Base-by-base conservation (phyloP, 2,329 filamentous ascomycete species). In the Xylariaceae sp. region DNA sequence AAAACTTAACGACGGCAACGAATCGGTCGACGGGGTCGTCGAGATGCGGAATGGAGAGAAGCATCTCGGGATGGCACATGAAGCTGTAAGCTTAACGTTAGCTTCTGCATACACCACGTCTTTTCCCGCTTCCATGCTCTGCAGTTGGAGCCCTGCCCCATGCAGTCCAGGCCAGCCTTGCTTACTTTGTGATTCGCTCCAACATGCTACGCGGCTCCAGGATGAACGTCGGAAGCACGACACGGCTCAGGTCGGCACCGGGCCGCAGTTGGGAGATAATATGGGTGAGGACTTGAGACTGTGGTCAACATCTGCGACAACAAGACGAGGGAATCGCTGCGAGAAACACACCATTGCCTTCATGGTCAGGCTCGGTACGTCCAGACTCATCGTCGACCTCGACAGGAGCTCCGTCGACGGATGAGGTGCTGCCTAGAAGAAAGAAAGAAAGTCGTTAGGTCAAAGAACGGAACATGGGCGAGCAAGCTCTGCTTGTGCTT, bases 31-130 rank as follows among this genome's bases (percentile, higher is more conserved):
- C 79, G 1, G 94, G 93, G 71, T 99, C 93, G 55, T 97, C 89
- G 67, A 97, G 89, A 51, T 85, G 79, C 50, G 93, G 84, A 74
- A 97, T 94, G 39, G 89, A 88, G 3, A 99, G 85, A 37, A 99
- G 87, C 71, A 92, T 95, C 76, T 99, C 94, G 47, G 94, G 94
- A 73, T 99, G 94, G 69, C 93, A 95, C 94, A 99, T 99, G 81
- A 99, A 99, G 80, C 92, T 97, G 72, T 58, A 35, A 45, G 41
- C 5, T n/a, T 59, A 49, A 39, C 23, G 64, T 65, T 47, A 67
- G 67, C 41, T 47, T 53, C 51, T 51, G 30, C 49, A 51, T n/a
- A 11, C 4, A 49, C n/a, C 23, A 30, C 23, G 23, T 30, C 23
- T 18, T 49, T 3, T 11, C 23, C 15, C 8, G 23, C 49, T 15